phyloP scores from a whole-genome alignment of 2,329 filamentous ascomycete species.

The Mycocentrospora acerina region DNA sequence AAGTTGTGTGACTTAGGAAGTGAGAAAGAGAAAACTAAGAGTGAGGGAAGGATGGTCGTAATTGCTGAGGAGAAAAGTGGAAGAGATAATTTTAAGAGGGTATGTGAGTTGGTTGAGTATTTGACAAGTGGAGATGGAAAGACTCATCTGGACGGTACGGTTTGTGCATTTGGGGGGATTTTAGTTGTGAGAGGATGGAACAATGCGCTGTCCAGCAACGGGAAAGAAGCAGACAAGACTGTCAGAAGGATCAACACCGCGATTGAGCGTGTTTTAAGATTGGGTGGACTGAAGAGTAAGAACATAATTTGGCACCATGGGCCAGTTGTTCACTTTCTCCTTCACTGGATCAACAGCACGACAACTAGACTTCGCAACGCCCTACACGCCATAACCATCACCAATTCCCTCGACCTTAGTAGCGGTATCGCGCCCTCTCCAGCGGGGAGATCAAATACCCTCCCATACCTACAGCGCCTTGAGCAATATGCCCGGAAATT shows the following conservation, averaged over 20 bases:
- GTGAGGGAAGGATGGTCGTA: conserved; percentile 32
- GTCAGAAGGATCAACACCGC: conserved; percentile 27
- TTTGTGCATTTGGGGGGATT: conserved; percentile 26
- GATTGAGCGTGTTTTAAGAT: conserved; percentile 22
- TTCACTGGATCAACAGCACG: conserved; percentile 33
- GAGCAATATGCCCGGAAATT: conserved; percentile 26
- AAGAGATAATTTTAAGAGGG: conserved; percentile 23
- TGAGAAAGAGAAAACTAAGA: conserved; percentile 10
- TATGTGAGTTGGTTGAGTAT: conserved; percentile 31
- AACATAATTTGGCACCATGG: conserved; percentile 40
- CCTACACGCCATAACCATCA: conserved; percentile 27
- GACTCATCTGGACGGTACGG: conserved; percentile 27
- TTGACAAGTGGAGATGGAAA: conserved; percentile 21
- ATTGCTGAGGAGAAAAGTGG: conserved; percentile 21
- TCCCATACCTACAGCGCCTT: conserved; percentile 23
- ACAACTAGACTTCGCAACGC: conserved; percentile 20
- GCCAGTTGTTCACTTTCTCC: conserved; percentile 27
- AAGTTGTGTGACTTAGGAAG: conserved; percentile 28
- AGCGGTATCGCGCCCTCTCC: conserved; percentile 21
- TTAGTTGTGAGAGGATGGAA: conserved; percentile 33
- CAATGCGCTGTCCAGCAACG: conserved; percentile 8
- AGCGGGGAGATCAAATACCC: conserved; percentile 22
- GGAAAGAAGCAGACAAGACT: conserved; percentile 14
- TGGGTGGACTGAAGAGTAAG: conserved; percentile 10
- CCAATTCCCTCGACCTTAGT: conserved; percentile 21